phyloP scores from a whole-genome alignment of 768 basidiomycete genomes.

The Dacryopinax spathularia region DNA sequence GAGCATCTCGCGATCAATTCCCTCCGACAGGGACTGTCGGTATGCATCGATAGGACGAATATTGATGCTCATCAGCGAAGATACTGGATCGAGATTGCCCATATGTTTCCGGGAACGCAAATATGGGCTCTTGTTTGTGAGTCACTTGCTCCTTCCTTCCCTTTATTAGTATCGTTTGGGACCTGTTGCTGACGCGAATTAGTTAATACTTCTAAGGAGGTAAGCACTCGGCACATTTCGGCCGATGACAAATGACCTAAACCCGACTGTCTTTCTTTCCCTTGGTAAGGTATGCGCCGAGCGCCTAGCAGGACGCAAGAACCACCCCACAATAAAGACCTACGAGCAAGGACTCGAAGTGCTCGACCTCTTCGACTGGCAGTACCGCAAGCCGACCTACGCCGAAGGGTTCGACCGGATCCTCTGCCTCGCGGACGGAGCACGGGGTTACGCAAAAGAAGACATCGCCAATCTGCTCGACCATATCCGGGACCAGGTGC shows the following conservation, averaged over 20 bases:
- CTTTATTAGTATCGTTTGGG: background rate
- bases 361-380: slow-evolving; percentile 49
- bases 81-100: slow-evolving; percentile 57
- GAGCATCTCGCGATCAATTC: slow-evolving; percentile 42
- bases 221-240: slow-evolving; percentile 25
- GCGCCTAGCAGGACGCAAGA: slow-evolving; percentile 28
- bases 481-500: slow-evolving; percentile 3
- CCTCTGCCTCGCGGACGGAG: slow-evolving; percentile 11
- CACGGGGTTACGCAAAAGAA: slow-evolving; percentile 9
- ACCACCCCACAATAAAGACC: slow-evolving; percentile 59
- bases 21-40: slow-evolving; percentile 47
- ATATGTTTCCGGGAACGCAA: slow-evolving; percentile 44
- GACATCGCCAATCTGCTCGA: slow-evolving; percentile 12
- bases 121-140: slow-evolving; percentile 58
- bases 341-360: slow-evolving; percentile 23
- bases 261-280: slow-evolving; percentile 14
- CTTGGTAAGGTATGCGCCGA: slow-evolving; percentile 41
- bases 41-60: slow-evolving; percentile 68
- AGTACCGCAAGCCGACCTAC: slow-evolving; percentile 41
- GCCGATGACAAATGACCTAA: slow-evolving; percentile 4
- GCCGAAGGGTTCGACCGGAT: slow-evolving; percentile 57
- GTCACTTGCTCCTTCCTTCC: background rate
- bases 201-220: slow-evolving; percentile 59
- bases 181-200: background rate
- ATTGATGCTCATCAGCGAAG: slow-evolving; percentile 32